These are phyloP conservation scores for Coemansia sp. DNA, from an alignment of 192 early-diverging fungal species.

Conservation along the genomic window DNA sequence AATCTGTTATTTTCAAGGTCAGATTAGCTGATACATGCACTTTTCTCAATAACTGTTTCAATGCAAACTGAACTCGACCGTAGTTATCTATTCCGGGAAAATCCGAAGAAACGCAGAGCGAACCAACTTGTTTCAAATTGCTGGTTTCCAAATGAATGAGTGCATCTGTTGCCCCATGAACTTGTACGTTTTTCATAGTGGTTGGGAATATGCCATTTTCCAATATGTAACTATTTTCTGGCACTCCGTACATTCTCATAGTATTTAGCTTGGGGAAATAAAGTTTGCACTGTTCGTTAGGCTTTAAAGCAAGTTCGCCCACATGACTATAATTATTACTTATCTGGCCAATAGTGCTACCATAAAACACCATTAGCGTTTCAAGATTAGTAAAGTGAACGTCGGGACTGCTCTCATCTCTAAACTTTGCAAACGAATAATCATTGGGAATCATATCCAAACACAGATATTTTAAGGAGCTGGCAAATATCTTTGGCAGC, in stretches of 20 bases:
- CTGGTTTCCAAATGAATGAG: not conserved
- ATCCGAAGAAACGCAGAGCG: not conserved
- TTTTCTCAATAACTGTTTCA: not conserved
- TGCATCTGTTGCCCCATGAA: not conserved
- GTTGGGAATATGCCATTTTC: not conserved
- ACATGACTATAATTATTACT: not conserved
- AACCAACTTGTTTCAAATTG: not conserved
- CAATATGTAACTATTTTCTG: not conserved
- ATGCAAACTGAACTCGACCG: not conserved
- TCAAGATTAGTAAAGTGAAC: not conserved
- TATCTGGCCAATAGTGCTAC: not conserved
- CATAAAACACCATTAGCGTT: conserved; percentile 2
- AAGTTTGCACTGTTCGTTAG: not conserved
- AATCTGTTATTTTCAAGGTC: not conserved
- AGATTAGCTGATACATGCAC: not conserved
- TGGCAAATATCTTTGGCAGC: not conserved
- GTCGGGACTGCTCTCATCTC: not conserved
- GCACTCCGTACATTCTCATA: not conserved
- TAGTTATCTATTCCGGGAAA: not conserved
- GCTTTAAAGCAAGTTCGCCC: not conserved
- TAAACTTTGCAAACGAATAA: not conserved
- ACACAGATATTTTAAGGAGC: not conserved
- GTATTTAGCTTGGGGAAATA: conserved; percentile 1
- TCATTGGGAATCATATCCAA: not conserved
- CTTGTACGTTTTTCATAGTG: not conserved